These are phyloP conservation scores for Coffea eugenioides DNA, from an alignment of 257 asterid species.

Conservation along the genomic window DNA sequence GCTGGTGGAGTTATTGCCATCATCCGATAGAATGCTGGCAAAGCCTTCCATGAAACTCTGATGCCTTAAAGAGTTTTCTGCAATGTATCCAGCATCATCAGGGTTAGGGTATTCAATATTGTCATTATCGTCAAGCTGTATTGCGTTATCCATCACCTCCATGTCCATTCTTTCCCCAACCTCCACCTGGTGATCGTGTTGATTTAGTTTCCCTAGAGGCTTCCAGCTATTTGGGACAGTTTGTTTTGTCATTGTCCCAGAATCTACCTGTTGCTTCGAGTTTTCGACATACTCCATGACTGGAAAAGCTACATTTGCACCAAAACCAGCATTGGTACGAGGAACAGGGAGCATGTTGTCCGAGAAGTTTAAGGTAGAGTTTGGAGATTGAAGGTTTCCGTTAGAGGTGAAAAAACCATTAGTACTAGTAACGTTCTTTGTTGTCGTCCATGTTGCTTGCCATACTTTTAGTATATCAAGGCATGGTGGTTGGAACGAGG, in stretches of 20 bases:
- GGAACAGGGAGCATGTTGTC: background rate
- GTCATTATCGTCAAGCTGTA: background rate
- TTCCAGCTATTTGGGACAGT: background rate
- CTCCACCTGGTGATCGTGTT: background rate
- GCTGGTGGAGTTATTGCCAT: background rate
- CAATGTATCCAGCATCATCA: background rate
- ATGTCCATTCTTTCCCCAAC: background rate
- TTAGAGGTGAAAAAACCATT: background rate
- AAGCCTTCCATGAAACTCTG: background rate
- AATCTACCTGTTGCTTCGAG: background rate
- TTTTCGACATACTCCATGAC: background rate
- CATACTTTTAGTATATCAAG: slow-evolving; percentile 28
- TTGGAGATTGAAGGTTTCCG: slow-evolving; percentile 8
- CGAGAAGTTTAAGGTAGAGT: slow-evolving; percentile 12
- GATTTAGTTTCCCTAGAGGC: background rate
- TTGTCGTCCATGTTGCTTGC: slow-evolving; percentile 9
- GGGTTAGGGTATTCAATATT: background rate
- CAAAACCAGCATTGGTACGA: background rate
- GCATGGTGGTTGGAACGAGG: slow-evolving; percentile 15
- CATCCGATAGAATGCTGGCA: background rate
- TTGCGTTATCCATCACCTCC: background rate
- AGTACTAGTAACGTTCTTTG: background rate
- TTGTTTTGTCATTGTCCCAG: background rate
- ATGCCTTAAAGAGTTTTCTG: background rate
- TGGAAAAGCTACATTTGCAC: background rate